These are phyloP conservation scores for Fonsecaea pedrosoi DNA, from an alignment of 2,329 filamentous ascomycete species.

Conservation along the genomic window DNA sequence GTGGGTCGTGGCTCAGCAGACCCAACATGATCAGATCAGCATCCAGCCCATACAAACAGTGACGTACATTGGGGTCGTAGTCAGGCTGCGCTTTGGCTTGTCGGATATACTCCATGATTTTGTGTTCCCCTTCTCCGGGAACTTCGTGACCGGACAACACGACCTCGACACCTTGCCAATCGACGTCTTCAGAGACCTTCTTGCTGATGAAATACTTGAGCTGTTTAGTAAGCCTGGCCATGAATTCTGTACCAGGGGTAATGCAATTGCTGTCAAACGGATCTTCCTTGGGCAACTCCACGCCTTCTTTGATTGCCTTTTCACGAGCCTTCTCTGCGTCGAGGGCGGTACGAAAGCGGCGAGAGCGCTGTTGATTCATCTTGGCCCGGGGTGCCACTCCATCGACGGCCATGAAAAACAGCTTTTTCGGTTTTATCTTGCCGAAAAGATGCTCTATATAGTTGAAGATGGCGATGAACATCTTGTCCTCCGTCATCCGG, in stretches of 20 bases:
- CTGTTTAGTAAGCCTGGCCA: conserved; percentile 93
- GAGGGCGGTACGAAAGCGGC: conserved; percentile 91
- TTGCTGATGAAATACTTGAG: conserved; percentile 99
- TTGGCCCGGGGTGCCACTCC: conserved; percentile 97
- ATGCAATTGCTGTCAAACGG: conserved; percentile 99
- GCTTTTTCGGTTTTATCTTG: conserved; percentile 97
- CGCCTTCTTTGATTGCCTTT: conserved; percentile 86
- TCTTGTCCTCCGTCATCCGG: conserved; percentile 94
- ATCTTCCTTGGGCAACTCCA: conserved; percentile 92
- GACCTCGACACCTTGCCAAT: conserved; percentile 97
- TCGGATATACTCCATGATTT: conserved; percentile 99
- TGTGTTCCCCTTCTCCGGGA: conserved; percentile 97
- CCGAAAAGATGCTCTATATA: conserved; percentile 99
- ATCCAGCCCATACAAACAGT: conserved; percentile 96
- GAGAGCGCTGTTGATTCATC: conserved; percentile 98
- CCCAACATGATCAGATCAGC: conserved; percentile 99
- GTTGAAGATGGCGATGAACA: conserved; percentile 99
- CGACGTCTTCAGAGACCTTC: conserved; percentile 93
- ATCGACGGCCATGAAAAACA: conserved; percentile 99
- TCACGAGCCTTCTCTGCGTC: conserved; percentile 89
- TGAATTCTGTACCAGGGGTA: conserved; percentile 93
- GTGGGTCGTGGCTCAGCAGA: conserved; percentile 93
- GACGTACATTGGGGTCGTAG: conserved; percentile 91
- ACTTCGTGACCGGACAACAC: conserved; percentile 97
- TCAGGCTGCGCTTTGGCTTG: conserved; percentile 93